Evolutionary conservation across 192 early-diverging fungal genomes (phyloP).

Genomic region (Backusella circina): DNA sequence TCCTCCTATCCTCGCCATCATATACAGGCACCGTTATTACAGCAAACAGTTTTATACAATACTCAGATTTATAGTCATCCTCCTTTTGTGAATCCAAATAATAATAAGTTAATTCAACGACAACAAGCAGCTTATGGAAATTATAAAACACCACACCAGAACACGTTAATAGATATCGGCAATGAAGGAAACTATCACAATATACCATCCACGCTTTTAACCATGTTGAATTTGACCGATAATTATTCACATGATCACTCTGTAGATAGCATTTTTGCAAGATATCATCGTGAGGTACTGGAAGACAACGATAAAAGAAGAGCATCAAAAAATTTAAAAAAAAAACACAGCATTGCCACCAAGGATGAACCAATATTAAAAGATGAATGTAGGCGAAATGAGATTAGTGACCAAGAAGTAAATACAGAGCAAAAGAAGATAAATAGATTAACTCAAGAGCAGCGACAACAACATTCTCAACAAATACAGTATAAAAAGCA

Average conservation of each 20-base stretch:
- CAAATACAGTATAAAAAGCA: not conserved
- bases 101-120: not conserved
- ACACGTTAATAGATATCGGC: not conserved
- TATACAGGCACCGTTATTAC: not conserved
- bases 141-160: not conserved
- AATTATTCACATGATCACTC: not conserved
- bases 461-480: not conserved
- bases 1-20: not conserved
- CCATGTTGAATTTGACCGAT: not conserved
- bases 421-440: not conserved
- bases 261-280: not conserved
- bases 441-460: not conserved
- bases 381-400: not conserved
- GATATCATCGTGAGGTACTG: not conserved
- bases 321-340: too few species aligned
- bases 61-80: not conserved
- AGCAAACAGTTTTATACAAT: not conserved
- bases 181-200: not conserved
- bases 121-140: not conserved
- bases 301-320: not conserved
- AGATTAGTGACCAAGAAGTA: not conserved
- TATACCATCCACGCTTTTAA: not conserved
- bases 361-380: not conserved
- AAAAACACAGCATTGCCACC: too few species aligned
- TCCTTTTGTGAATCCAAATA: not conserved